Conservation (phyloP, 1,139 yeast species). For the Kazachstania sp. region DNA sequence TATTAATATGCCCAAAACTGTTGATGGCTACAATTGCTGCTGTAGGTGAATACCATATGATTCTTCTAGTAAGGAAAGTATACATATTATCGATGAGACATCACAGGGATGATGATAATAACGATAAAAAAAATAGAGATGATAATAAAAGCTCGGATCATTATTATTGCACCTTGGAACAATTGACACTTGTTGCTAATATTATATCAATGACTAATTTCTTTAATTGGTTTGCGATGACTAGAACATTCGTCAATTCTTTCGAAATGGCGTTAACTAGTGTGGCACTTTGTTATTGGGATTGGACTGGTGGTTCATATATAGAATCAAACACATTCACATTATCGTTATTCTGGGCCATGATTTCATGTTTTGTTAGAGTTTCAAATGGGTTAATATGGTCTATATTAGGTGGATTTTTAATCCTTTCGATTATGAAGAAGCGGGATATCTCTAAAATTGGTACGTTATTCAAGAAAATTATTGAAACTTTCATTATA, state of each 20-base stretch:
- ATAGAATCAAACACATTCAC: constrained; percentile 17
- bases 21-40: constrained; percentile 66
- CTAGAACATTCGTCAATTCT: constrained; percentile 82
- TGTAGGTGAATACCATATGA: constrained; percentile 56
- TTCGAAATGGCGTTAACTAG: constrained; percentile 69
- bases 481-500: constrained; percentile 18
- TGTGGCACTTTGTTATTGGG: constrained; percentile 68
- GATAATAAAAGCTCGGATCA: neutral
- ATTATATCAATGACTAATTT: constrained; percentile 60
- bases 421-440: constrained; percentile 25
- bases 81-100: constrained; percentile 27
- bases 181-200: constrained; percentile 13
- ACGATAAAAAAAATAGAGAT: constrained; percentile 19
- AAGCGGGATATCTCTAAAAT: constrained; percentile 9
- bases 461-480: constrained; percentile 18
- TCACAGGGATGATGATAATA: constrained; percentile 15
- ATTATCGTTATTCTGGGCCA: constrained; percentile 38
- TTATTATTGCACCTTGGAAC: neutral
- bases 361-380: constrained; percentile 55
- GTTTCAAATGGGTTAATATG: constrained; percentile 81
- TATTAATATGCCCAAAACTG: constrained; percentile 50
- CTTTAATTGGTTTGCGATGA: constrained; percentile 72
- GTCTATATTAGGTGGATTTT: constrained; percentile 46
- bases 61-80: constrained; percentile 38
- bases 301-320: constrained; percentile 39